Evolutionary conservation across 352 stramenopile species (phyloP).

Genomic region (Globisporangium paddicum): DNA sequence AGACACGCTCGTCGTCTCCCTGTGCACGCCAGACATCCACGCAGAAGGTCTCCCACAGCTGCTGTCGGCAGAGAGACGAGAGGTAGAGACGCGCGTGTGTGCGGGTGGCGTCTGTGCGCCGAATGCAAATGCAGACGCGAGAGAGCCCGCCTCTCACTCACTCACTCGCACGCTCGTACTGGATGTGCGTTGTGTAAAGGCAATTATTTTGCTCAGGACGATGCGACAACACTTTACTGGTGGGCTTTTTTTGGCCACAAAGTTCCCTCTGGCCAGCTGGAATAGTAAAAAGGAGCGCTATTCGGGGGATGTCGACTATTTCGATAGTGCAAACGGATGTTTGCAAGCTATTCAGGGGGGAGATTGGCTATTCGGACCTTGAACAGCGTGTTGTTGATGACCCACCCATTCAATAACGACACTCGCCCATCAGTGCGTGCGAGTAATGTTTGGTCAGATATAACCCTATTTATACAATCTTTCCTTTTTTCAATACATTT

Average conservation of each 20-base stretch:
- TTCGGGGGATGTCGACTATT: too few relatives aligned
- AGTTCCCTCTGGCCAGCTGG: too few relatives aligned
- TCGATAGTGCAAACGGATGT: neutral
- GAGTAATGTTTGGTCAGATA: neutral
- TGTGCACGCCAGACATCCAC: neutral
- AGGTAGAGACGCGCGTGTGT: neutral
- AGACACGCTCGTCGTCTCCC: neutral
- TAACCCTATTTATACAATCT: neutral
- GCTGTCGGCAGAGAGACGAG: neutral
- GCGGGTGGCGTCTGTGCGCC: too few relatives aligned
- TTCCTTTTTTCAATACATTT: neutral
- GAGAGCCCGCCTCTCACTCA: neutral
- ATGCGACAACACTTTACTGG: neutral
- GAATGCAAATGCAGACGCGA: neutral
- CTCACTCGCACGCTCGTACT: too few relatives aligned
- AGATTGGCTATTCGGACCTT: neutral
- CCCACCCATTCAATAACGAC: neutral
- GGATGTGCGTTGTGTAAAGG: too few relatives aligned
- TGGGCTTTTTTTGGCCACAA: too few relatives aligned
- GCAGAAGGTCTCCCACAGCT: neutral
- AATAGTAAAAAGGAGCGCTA: too few relatives aligned
- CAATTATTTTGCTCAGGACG: neutral
- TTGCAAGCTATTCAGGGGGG: neutral
- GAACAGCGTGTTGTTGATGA: neutral
- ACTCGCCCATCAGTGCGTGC: neutral